A percentile compares a stretch with the other conserved stretches of the same genome.
Evolutionary conservation across 2,329 filamentous ascomycete genomes (phyloP).

Genomic region (Blastomyces parvus): DNA sequence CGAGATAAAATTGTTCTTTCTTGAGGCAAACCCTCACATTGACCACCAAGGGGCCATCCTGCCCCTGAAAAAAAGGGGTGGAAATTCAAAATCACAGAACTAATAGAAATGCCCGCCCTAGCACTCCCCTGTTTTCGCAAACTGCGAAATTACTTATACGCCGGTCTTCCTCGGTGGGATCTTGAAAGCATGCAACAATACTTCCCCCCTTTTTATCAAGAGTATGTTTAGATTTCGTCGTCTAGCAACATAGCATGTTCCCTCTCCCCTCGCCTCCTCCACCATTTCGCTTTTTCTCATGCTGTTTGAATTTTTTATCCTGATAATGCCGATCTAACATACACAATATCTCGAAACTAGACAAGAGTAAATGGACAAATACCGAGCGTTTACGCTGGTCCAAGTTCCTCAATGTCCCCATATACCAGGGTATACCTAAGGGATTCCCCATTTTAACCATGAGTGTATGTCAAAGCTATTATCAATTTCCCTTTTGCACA

Average conservation of each 20-base stretch:
- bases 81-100: not conserved
- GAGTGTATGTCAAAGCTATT: slow-evolving; percentile 8
- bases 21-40: not conserved
- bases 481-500: not conserved
- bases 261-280: not conserved
- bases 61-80: not conserved
- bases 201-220: slow-evolving; percentile 46
- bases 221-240: slow-evolving; percentile 31
- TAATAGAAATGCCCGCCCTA: slow-evolving; percentile 20
- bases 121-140: slow-evolving; percentile 48
- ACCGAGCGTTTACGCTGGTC: slow-evolving; percentile 47
- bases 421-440: slow-evolving; percentile 35
- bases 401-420: slow-evolving; percentile 45
- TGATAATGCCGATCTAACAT: not conserved
- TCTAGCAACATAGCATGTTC: not conserved
- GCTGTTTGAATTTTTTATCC: not conserved
- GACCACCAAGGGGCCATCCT: too few species aligned
- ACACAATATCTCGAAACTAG: slow-evolving; percentile 24
- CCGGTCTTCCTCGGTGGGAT: slow-evolving; percentile 53
- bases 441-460: slow-evolving; percentile 45
- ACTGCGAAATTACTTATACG: slow-evolving; percentile 47
- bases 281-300: not conserved
- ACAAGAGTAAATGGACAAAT: slow-evolving; percentile 51
- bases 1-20: not conserved
- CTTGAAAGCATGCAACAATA: slow-evolving; percentile 49